Evolutionary conservation across 129 eudicot genomes (phyloP).

Genomic region (Scalesia atractyloides): DNA sequence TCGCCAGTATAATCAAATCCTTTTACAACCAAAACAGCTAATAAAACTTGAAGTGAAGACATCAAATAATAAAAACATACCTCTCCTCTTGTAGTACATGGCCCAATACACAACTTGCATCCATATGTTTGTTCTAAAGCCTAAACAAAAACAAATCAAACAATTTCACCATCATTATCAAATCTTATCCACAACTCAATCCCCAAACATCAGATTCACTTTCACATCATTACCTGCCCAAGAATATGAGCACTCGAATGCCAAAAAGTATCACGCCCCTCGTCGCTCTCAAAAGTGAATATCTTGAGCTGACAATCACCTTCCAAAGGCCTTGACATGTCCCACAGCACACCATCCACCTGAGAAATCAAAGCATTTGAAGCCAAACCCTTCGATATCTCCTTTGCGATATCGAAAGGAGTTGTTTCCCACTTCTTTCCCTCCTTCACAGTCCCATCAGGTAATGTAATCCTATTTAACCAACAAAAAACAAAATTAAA

Average conservation of each 20-base stretch:
- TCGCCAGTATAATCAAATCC: too few species aligned
- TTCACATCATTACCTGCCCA: conserved; percentile 57
- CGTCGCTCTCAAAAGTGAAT: conserved; percentile 62
- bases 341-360: conserved; percentile 89
- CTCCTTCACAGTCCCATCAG: conserved; percentile 76
- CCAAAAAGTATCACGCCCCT: conserved; percentile 92
- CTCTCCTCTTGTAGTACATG: conserved; percentile 98
- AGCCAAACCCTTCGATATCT: conserved; percentile 72
- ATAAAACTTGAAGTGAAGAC: too few species aligned
- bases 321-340: conserved; percentile 86
- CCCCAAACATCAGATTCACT: neutral
- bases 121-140: conserved; percentile 88
- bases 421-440: conserved; percentile 85
- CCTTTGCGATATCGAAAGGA: conserved; percentile 75
- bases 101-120: conserved; percentile 90
- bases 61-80: conserved; percentile 27
- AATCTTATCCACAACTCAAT: neutral
- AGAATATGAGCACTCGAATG: conserved; percentile 98
- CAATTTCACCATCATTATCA: neutral
- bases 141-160: conserved; percentile 39
- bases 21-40: too few species aligned
- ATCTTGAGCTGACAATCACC: conserved; percentile 67
- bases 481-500: neutral
- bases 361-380: conserved; percentile 67
- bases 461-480: conserved; percentile 57